Percentiles rank a stretch among this genome's conserved stretches.
Conservation (phyloP, 176 grass and related monocot genomes). For the Aegilops bicornis region DNA sequence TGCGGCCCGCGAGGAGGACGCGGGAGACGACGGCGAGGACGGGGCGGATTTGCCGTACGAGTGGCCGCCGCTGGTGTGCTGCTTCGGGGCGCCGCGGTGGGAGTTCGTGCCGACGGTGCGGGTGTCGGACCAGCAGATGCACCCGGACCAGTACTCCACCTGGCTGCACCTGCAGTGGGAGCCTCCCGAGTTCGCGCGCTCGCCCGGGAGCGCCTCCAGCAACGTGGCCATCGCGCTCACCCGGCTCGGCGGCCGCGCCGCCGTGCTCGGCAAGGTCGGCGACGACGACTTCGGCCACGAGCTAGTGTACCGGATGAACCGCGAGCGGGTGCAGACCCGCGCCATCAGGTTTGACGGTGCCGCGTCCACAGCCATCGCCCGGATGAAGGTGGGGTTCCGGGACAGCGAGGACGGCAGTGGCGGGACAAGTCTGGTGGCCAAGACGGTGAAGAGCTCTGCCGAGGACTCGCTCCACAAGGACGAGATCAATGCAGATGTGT, state of each 20-base stretch:
- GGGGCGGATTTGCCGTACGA: slow-evolving; percentile 35
- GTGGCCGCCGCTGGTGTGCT: slow-evolving; percentile 68
- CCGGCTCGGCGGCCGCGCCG: slow-evolving; percentile 68
- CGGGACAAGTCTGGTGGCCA: slow-evolving; percentile 60
- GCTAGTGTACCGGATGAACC: slow-evolving; percentile 70
- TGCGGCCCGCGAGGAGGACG: not conserved
- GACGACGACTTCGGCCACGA: slow-evolving; percentile 79
- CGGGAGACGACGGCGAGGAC: slow-evolving; percentile 11
- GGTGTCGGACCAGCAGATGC: slow-evolving; percentile 83
- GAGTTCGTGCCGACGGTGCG: slow-evolving; percentile 86
- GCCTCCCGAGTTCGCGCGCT: slow-evolving; percentile 80
- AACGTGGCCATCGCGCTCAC: slow-evolving; percentile 76
- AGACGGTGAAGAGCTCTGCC: slow-evolving; percentile 59
- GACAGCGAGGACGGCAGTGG: slow-evolving; percentile 36
- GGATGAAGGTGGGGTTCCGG: slow-evolving; percentile 69
- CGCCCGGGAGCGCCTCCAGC: slow-evolving; percentile 66
- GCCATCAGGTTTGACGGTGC: slow-evolving; percentile 48
- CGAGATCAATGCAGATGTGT: slow-evolving; percentile 65
- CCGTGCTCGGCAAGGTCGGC: slow-evolving; percentile 83
- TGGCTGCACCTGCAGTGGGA: slow-evolving; percentile 85
- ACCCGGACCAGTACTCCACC: slow-evolving; percentile 69
- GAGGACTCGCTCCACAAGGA: slow-evolving; percentile 66
- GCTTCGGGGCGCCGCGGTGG: slow-evolving; percentile 71
- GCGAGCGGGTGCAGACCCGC: slow-evolving; percentile 75
- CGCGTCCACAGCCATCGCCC: slow-evolving; percentile 56